Base-by-base conservation (phyloP, 2,329 filamentous ascomycete genomes). In the Knoxdaviesia capensis region DNA sequence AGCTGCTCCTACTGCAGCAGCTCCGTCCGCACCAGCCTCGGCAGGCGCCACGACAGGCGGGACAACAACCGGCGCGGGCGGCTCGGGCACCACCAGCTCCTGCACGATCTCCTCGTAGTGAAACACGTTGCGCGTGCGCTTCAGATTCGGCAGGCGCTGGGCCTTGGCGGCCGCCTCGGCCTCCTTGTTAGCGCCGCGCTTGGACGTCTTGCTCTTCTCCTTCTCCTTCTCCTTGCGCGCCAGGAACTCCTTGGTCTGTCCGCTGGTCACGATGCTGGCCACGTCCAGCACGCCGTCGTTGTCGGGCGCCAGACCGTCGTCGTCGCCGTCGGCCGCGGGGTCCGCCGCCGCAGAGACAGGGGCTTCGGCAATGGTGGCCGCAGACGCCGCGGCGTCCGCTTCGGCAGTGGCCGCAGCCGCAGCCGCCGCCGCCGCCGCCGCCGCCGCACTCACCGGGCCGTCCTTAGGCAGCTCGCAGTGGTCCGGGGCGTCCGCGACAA, bases 221-320 rank as follows among this genome's bases (percentile, higher is more conserved):
- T 83, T 87, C 53, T 87, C 80, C 54, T 77, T 80, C 53, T 88
- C 82, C 56, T 83, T 85, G 59, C 83, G 82, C 7, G 81, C 83
- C 5, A 90, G 62, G 51, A 86, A 88, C 51, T 90, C 83, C 50
- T 76, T 74, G 50, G 84, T 84, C 56, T 85, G 81, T 32, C 83
- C 83, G 50, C 76, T 80, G 1, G 80, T 80, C 34, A 90, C 82
- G 48, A 90, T 87, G 49, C 71, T 80, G n/a, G 83, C 84, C 39
- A 90, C 81, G 50, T 90, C 81, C 3, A 90, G 64, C 6, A 87
- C 80, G 29, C 83, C 83, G 44, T 88, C 82, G 4, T 58, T 56
- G 6, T 55, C 56, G n/a, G 56, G 56, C 1, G 63, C 62, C 6
- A 58, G 63, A 32, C 54, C 55, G 6, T 52, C 52, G 0, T 54